Conservation (phyloP, 1,139 yeast genomes). For the Yamadazyma friedrichii region DNA sequence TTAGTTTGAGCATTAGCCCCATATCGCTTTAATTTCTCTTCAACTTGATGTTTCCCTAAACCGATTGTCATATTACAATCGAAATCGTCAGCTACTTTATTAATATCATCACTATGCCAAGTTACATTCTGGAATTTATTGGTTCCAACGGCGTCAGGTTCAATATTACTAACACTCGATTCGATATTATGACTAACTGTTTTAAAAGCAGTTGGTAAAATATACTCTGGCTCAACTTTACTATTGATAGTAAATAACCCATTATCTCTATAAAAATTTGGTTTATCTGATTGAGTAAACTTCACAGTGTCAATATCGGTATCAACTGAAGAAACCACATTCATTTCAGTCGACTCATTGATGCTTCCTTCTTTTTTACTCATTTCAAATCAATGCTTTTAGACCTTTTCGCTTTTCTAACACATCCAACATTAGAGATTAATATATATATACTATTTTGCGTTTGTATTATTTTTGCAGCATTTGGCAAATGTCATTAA, state of each 20-base stretch:
- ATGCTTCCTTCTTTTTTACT: not conserved
- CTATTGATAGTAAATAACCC: conserved; percentile 10
- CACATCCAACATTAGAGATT: not conserved
- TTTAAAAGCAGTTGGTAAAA: conserved; percentile 35
- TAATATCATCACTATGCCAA: conserved; percentile 25
- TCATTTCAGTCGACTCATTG: not conserved
- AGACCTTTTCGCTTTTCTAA: not conserved
- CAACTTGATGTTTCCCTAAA: conserved; percentile 16
- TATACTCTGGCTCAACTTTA: conserved; percentile 22
- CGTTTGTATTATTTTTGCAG: too few relatives aligned
- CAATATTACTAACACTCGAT: conserved; percentile 14
- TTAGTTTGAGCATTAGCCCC: conserved; percentile 42
- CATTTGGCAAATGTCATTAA: too few relatives aligned
- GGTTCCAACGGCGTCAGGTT: conserved; percentile 9
- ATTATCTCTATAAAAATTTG: not conserved
- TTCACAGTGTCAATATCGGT: not conserved
- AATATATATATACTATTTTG: not conserved
- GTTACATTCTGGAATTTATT: conserved; percentile 11
- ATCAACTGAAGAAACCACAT: not conserved
- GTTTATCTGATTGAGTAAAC: not conserved
- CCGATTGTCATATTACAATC: conserved; percentile 19
- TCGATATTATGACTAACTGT: conserved; percentile 39
- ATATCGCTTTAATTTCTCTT: conserved; percentile 18
- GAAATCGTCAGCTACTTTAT: conserved; percentile 23
- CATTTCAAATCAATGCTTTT: not conserved